Evolutionary conservation across 768 basidiomycete species (phyloP).

Genomic region (Coprinopsis cinerea): DNA sequence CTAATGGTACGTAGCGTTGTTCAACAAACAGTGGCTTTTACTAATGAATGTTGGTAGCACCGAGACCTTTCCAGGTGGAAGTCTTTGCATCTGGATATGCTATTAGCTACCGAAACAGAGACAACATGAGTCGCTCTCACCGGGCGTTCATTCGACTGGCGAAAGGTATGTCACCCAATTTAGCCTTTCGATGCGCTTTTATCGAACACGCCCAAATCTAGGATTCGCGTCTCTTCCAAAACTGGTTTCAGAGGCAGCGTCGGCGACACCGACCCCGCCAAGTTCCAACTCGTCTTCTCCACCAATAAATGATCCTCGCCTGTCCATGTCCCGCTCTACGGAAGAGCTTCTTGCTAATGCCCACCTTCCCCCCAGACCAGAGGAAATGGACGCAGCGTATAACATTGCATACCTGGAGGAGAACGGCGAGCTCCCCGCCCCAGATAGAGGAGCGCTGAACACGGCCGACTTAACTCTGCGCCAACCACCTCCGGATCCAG

Average conservation of each 20-base stretch:
- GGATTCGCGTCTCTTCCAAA: constrained; percentile 75
- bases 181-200: background rate
- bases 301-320: constrained; percentile 17
- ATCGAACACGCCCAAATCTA: constrained; percentile 19
- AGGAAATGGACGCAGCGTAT: constrained; percentile 55
- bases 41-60: constrained; percentile 10
- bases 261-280: constrained; percentile 21
- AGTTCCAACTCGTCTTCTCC: constrained; percentile 13
- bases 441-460: too few species aligned
- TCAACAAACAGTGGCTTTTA: background rate
- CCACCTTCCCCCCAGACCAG: constrained; percentile 49
- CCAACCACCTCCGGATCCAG: constrained; percentile 30
- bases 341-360: constrained; percentile 43
- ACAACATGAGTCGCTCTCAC: constrained; percentile 66
- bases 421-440: constrained; percentile 22
- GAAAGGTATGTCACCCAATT: constrained; percentile 44
- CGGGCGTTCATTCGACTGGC: constrained; percentile 72
- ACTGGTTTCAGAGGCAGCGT: constrained; percentile 30
- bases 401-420: constrained; percentile 29
- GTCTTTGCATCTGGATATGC: constrained; percentile 78
- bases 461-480: constrained; percentile 41
- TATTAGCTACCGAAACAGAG: constrained; percentile 49
- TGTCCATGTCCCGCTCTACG: constrained; percentile 36
- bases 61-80: constrained; percentile 59
- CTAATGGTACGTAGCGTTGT: background rate